Base-by-base conservation (phyloP, 164 flowering plant genomes). In the Amborella trichopoda region DNA sequence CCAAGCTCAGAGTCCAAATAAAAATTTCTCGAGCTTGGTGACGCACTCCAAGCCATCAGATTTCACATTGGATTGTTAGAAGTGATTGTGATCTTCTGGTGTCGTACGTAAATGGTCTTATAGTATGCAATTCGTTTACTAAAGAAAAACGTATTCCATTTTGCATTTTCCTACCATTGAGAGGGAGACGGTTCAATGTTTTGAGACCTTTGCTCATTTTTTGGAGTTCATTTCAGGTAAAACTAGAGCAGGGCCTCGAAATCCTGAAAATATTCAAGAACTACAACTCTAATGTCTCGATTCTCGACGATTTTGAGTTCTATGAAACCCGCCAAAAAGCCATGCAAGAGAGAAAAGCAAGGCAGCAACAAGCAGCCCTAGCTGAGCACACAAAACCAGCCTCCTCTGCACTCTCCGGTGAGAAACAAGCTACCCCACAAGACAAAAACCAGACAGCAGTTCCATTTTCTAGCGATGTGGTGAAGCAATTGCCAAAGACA, bases 151-250 rank as follows among this genome's bases (percentile, higher is more conserved):
- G n/a, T n/a, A n/a, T n/a, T n/a, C n/a, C n/a, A n/a, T n/a, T n/a
- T n/a, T n/a, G n/a, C n/a, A n/a, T n/a, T n/a, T n/a, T n/a, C n/a
- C n/a, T n/a, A n/a, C n/a, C n/a, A n/a, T n/a, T n/a, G n/a, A n/a
- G n/a, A n/a, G n/a, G n/a, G n/a, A n/a, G n/a, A n/a, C n/a, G n/a
- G n/a, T n/a, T n/a, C n/a, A n/a, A n/a, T n/a, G n/a, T n/a, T n/a
- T n/a, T n/a, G n/a, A n/a, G n/a, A n/a, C n/a, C n/a, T n/a, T n/a
- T n/a, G n/a, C n/a, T n/a, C n/a, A n/a, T n/a, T n/a, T n/a, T n/a
- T n/a, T n/a, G n/a, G n/a, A n/a, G n/a, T n/a, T n/a, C n/a, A n/a
- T 43, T 61, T 60, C 73, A 83, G 94, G 88, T 80, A 52, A 78
- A 74, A 59, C 49, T 83, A 58, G 83, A 83, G 27, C 88, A 78